A percentile compares a stretch with the other conserved stretches of the same genome.
Evolutionary conservation across 1,139 yeast genomes (phyloP).

Genomic region (Blastobotrys illinoisensis): DNA sequence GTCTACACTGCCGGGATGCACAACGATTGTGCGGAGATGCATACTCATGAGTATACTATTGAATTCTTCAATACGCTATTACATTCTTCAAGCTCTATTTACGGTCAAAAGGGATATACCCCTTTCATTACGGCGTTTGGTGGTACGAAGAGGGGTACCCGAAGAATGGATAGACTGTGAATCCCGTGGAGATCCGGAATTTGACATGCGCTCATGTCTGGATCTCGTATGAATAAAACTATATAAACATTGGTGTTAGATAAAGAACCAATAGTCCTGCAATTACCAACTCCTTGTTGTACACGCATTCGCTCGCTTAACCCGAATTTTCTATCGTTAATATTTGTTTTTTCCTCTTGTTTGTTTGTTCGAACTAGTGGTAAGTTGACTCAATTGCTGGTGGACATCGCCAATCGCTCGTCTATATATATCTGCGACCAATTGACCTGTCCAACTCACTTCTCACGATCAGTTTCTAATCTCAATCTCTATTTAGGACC

Average conservation of each 20-base stretch:
- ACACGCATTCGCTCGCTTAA: neutral
- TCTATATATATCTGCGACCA: neutral
- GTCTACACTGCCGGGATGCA: neutral
- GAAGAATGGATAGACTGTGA: neutral
- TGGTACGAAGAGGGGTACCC: neutral
- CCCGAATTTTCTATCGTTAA: neutral
- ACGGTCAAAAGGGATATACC: neutral
- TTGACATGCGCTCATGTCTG: neutral
- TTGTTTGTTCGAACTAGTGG: neutral
- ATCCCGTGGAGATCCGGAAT: neutral
- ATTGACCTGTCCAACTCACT: neutral
- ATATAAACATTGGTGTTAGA: neutral
- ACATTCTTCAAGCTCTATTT: no score
- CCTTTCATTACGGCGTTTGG: neutral
- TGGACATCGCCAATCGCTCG: neutral
- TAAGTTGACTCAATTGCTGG: neutral
- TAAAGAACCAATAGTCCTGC: neutral
- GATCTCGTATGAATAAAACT: neutral
- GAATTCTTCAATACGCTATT: neutral
- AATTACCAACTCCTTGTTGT: neutral
- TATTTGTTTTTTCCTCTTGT: neutral
- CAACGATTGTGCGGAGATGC: neutral
- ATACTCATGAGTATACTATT: neutral
- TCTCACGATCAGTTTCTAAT: neutral
- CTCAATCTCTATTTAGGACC: neutral